Evolutionary conservation across 2,329 filamentous ascomycete genomes (phyloP).

Genomic region (Blastomyces percursus): DNA sequence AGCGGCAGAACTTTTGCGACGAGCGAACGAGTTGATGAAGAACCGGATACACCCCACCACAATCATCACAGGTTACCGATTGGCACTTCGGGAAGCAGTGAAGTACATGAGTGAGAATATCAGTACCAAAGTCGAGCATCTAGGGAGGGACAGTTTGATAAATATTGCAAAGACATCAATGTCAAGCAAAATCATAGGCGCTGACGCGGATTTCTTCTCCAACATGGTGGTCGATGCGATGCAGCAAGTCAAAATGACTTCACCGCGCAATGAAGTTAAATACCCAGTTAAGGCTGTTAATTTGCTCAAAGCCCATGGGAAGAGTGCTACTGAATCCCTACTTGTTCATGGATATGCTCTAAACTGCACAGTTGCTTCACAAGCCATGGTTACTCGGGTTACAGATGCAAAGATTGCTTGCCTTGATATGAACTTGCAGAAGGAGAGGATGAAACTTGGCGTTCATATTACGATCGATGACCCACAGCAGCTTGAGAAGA

Average conservation of each 20-base stretch:
- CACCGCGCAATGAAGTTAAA: slow-evolving; percentile 81
- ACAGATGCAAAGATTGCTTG: slow-evolving; percentile 93
- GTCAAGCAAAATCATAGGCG: slow-evolving; percentile 97
- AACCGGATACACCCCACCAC: slow-evolving; percentile 99
- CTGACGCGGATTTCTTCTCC: slow-evolving; percentile 92
- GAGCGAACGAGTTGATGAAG: slow-evolving; percentile 97
- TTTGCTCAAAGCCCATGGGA: slow-evolving; percentile 95
- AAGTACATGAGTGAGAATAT: slow-evolving; percentile 99
- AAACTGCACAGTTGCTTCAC: slow-evolving; percentile 96
- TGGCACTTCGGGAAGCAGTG: slow-evolving; percentile 89
- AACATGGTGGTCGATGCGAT: slow-evolving; percentile 97
- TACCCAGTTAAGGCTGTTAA: slow-evolving; percentile 99
- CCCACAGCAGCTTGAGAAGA: slow-evolving; percentile 93
- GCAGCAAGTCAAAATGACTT: slow-evolving; percentile 83
- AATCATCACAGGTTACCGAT: slow-evolving; percentile 95
- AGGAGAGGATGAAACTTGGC: slow-evolving; percentile 98
- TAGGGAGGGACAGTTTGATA: slow-evolving; percentile 80
- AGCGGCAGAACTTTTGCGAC: slow-evolving; percentile 82
- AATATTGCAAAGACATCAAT: slow-evolving; percentile 98
- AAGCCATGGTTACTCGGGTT: slow-evolving; percentile 92
- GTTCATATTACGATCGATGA: slow-evolving; percentile 98
- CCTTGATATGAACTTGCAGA: slow-evolving; percentile 96
- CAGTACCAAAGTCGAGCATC: slow-evolving; percentile 84
- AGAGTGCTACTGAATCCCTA: slow-evolving; percentile 72
- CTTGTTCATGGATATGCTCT: slow-evolving; percentile 93